Conservation (phyloP, 2,329 filamentous ascomycete species). For the Monosporascus sp. region DNA sequence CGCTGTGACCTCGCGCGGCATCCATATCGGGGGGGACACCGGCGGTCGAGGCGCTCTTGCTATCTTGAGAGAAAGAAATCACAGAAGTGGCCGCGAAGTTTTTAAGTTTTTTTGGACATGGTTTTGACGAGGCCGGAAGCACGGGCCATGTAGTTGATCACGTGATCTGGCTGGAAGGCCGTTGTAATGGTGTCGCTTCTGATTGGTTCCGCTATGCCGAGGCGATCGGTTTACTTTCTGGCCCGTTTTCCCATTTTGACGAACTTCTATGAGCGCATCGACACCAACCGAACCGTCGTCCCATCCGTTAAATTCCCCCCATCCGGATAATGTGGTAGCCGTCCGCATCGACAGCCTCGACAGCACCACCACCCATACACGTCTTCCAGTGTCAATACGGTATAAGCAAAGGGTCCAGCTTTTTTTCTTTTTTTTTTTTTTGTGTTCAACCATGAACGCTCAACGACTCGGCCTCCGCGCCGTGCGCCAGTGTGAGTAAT, state of each 20-base stretch:
- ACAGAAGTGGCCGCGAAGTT: slow-evolving; percentile 4
- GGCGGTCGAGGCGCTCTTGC: slow-evolving; percentile 37
- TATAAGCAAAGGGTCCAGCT: too few relatives aligned
- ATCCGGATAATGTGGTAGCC: slow-evolving; percentile 1
- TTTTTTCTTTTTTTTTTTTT: too few relatives aligned
- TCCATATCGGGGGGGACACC: slow-evolving; percentile 10
- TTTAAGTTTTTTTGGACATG: not conserved
- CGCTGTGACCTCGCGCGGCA: slow-evolving; percentile 19
- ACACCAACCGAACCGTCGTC: not conserved
- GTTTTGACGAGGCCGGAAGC: slow-evolving; percentile 8
- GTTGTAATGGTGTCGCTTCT: not conserved
- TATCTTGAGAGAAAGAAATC: slow-evolving; percentile 43
- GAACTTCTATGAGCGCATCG: slow-evolving; percentile 21
- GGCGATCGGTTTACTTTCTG: not conserved
- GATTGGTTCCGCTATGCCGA: slow-evolving; percentile 1
- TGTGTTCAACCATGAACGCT: slow-evolving; percentile 56
- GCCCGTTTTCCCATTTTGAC: too few relatives aligned
- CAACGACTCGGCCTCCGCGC: slow-evolving; percentile 54
- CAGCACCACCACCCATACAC: not conserved
- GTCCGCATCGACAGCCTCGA: slow-evolving; percentile 1
- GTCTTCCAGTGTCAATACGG: not conserved
- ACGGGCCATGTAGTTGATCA: slow-evolving; percentile 13
- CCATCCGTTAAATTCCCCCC: not conserved
- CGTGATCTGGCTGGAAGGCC: not conserved
- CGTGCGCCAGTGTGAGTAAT: slow-evolving; percentile 41